Conservation (phyloP, 306 rosid species). For the Canavalia gladiata region DNA sequence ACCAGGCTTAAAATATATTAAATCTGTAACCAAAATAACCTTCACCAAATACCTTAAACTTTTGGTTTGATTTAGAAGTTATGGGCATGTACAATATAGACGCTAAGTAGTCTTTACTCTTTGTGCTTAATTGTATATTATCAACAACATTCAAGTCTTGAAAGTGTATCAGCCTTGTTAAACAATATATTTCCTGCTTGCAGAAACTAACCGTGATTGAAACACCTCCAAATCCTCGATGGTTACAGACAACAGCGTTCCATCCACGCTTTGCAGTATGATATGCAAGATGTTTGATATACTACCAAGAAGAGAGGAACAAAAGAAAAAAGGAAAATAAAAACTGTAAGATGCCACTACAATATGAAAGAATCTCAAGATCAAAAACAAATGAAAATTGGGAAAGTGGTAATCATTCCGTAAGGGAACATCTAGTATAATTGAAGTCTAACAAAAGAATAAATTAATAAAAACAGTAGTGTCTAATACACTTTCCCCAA, state of each 20-base stretch:
- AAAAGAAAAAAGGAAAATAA: constrained; percentile 26
- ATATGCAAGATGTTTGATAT: constrained; percentile 90
- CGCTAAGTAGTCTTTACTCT: constrained; percentile 10
- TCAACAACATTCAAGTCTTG: constrained; percentile 10
- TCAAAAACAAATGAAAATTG: neutral
- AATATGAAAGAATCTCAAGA: constrained; percentile 36
- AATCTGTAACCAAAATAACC: constrained; percentile 23
- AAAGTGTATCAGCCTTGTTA: constrained; percentile 29
- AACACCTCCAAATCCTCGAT: constrained; percentile 95
- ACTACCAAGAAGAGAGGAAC: constrained; percentile 55
- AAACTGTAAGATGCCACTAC: constrained; percentile 37
- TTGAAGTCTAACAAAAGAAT: neutral
- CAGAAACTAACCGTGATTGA: constrained; percentile 82
- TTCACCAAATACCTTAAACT: constrained; percentile 17
- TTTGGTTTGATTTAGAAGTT: constrained; percentile 14
- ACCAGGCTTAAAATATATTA: constrained; percentile 15
- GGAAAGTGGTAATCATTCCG: constrained; percentile 3
- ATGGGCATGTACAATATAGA: neutral
- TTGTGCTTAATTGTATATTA: neutral
- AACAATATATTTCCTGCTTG: constrained; percentile 29
- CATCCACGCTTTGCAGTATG: constrained; percentile 81
- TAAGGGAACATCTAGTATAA: constrained; percentile 22
- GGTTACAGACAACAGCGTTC: constrained; percentile 86
- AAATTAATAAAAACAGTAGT: neutral
- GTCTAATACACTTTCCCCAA: constrained; percentile 2